Percentiles rank a stretch among this genome's conserved stretches.
These are phyloP conservation scores for Ceratocystis colombiana DNA, from an alignment of 2,329 filamentous ascomycete species.

Conservation along the genomic window DNA sequence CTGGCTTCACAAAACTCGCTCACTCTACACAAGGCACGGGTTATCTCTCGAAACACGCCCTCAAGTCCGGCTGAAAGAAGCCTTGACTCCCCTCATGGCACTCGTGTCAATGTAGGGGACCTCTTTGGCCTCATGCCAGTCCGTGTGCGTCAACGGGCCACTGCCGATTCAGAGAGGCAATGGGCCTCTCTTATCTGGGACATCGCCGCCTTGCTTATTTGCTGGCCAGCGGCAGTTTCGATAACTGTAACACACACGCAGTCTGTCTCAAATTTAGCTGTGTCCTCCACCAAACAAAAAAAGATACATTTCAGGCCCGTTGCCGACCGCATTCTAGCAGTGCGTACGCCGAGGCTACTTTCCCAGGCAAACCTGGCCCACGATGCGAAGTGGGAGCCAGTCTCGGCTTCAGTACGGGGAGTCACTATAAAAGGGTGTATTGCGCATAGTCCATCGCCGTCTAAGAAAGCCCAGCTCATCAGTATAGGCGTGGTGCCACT, in stretches of 20 bases:
- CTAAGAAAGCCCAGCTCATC: conserved; percentile 67
- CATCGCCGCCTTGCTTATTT: conserved; percentile 56
- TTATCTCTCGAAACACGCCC: conserved; percentile 55
- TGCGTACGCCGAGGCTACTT: conserved; percentile 43
- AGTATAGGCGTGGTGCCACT: conserved; percentile 65
- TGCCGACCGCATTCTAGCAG: conserved; percentile 19
- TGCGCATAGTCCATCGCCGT: conserved; percentile 59
- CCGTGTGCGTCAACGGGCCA: conserved; percentile 66
- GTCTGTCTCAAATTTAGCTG: background rate
- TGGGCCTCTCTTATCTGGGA: conserved; percentile 54
- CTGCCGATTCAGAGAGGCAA: conserved; percentile 46
- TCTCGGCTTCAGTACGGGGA: conserved; percentile 54
- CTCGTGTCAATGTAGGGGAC: conserved; percentile 63
- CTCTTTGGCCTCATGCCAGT: conserved; percentile 88
- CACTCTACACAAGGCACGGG: conserved; percentile 57
- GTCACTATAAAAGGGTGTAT: conserved; percentile 61
- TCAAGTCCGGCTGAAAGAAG: conserved; percentile 49
- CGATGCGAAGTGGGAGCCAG: conserved; percentile 54
- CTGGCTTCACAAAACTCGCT: conserved; percentile 55
- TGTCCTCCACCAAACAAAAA: conserved; percentile 1
- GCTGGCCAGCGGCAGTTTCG: conserved; percentile 50
- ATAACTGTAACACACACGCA: conserved; percentile 39
- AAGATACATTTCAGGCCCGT: conserved; percentile 12
- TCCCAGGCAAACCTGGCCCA: conserved; percentile 51
- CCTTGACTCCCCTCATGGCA: conserved; percentile 54